Evolutionary conservation across 805 yeast genomes (phyloP).

Genomic region (Yueomyces sp.): DNA sequence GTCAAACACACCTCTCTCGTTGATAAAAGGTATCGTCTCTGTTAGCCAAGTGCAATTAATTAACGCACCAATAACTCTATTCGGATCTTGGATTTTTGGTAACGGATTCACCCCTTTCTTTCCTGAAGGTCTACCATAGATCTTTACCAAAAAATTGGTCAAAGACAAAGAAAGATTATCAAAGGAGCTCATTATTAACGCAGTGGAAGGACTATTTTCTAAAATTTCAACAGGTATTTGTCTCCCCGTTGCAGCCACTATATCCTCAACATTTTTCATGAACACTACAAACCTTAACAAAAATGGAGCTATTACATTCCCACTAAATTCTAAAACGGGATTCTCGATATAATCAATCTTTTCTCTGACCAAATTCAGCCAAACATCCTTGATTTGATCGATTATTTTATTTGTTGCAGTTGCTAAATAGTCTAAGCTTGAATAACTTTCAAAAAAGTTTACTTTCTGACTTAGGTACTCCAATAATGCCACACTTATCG

Average conservation of each 20-base stretch:
- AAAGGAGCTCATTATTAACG: no score
- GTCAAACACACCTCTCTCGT: slow-evolving; percentile 10
- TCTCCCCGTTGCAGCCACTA: background rate
- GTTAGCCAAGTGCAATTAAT: slow-evolving; percentile 41
- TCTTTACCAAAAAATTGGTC: no score
- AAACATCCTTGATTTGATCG: slow-evolving; percentile 37
- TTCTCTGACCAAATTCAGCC: slow-evolving; percentile 47
- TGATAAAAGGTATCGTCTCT: slow-evolving; percentile 24
- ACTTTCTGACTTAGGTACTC: slow-evolving; percentile 29
- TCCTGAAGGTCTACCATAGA: no score
- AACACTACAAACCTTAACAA: slow-evolving; percentile 37
- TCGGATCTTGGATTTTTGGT: background rate
- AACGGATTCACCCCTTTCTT: no score
- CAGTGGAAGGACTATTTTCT: no score
- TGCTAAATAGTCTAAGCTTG: slow-evolving; percentile 53
- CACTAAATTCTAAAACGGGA: slow-evolving; percentile 13
- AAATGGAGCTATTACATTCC: slow-evolving; percentile 30
- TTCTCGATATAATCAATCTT: slow-evolving; percentile 38
- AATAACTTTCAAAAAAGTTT: slow-evolving; percentile 24
- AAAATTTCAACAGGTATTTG: no score
- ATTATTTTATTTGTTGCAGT: slow-evolving; percentile 36
- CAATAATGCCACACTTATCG: slow-evolving; percentile 30
- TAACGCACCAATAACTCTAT: slow-evolving; percentile 15
- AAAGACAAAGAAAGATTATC: no score
- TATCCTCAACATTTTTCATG: slow-evolving; percentile 21